Evolutionary conservation across 805 yeast genomes (phyloP).

Genomic region (Kuraishia piskuri): DNA sequence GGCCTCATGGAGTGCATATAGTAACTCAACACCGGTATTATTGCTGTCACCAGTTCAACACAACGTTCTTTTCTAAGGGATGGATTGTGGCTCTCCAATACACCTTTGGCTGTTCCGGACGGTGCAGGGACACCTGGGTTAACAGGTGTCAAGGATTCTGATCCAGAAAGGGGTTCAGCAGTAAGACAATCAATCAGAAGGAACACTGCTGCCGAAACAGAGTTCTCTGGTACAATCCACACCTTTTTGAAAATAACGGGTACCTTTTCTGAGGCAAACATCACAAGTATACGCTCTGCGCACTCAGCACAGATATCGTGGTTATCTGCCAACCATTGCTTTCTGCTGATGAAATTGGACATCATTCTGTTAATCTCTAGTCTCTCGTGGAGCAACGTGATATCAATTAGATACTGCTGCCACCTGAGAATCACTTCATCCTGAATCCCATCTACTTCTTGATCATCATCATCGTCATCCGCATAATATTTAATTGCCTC

Average conservation of each 20-base stretch:
- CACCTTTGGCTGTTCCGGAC: background rate
- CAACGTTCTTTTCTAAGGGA: background rate
- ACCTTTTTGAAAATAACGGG: conserved; percentile 14
- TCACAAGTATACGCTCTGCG: conserved; percentile 11
- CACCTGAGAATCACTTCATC: conserved; percentile 6
- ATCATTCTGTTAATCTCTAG: conserved; percentile 20
- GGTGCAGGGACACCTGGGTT: background rate
- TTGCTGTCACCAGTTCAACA: background rate
- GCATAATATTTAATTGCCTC: background rate
- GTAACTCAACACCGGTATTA: conserved; percentile 13
- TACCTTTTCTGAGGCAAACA: conserved; percentile 9
- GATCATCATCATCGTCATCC: background rate
- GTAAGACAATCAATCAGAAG: conserved; percentile 18
- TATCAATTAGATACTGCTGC: conserved; percentile 11
- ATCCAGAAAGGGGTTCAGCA: background rate
- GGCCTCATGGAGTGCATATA: conserved; percentile 18
- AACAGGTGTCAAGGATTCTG: background rate
- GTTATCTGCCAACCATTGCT: conserved; percentile 15
- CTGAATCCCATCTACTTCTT: conserved; percentile 15
- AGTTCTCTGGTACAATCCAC: conserved; percentile 15
- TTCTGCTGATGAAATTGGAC: conserved; percentile 16
- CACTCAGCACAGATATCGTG: conserved; percentile 14
- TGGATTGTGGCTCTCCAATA: background rate
- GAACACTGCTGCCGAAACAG: conserved; percentile 18
- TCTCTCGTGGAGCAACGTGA: conserved; percentile 14